Evolutionary conservation across 768 basidiomycete species (phyloP).

Genomic region (Phylloporus sp.): DNA sequence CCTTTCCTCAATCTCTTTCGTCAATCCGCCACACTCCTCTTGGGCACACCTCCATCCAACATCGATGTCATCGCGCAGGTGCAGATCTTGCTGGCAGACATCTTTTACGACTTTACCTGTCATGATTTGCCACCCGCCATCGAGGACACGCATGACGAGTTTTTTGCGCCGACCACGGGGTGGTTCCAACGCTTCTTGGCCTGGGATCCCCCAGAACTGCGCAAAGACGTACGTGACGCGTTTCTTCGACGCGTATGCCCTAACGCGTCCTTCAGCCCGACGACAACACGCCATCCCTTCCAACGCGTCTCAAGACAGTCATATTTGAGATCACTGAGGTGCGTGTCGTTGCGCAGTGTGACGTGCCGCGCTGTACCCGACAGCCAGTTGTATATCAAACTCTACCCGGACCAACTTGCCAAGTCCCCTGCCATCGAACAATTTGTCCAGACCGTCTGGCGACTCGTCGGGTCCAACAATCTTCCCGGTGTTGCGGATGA

Average conservation of each 20-base stretch:
- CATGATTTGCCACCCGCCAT: conserved; percentile 94
- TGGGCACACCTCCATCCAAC: conserved; percentile 39
- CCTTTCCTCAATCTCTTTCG: conserved; percentile 85
- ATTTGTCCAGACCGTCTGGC: conserved; percentile 90
- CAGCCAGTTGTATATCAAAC: conserved; percentile 69
- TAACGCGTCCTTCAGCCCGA: conserved; percentile 51
- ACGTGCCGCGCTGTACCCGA: neutral
- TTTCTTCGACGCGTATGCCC: conserved; percentile 1
- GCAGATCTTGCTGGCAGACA: conserved; percentile 74
- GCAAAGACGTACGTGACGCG: conserved; percentile 51
- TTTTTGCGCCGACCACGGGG: conserved; percentile 68
- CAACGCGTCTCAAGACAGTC: conserved; percentile 85
- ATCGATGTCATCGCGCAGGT: conserved; percentile 60
- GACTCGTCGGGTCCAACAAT: conserved; percentile 65
- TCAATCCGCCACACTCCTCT: conserved; percentile 52
- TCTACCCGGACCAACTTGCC: conserved; percentile 75
- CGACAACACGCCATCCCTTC: conserved; percentile 76
- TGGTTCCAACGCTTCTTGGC: conserved; percentile 78
- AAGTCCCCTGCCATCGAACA: conserved; percentile 59
- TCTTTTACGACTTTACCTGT: conserved; percentile 92
- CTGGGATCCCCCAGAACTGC: conserved; percentile 72
- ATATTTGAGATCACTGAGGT: conserved; percentile 92
- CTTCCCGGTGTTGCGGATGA: conserved; percentile 73
- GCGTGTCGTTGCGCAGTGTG: neutral
- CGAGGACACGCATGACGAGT: conserved; percentile 81